Percentiles rank a stretch among this genome's conserved stretches.
Conservation (phyloP, 441 rosid genomes). For the Sinapis alba region DNA sequence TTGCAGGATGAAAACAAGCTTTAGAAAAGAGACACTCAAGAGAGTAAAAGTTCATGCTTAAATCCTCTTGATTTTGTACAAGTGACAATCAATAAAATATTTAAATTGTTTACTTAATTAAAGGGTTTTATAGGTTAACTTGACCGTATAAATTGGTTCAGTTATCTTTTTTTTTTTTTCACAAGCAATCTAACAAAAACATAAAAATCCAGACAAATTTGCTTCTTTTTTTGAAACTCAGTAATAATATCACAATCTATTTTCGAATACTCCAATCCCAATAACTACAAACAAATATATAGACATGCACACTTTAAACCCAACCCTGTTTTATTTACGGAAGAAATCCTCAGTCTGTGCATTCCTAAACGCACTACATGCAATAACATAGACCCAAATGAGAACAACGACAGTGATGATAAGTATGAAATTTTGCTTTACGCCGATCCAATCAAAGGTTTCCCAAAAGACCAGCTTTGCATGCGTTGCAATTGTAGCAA, state of each 20-base stretch:
- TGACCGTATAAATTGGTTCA: background rate
- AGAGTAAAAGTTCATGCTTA: background rate
- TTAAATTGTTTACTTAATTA: background rate
- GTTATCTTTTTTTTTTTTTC: background rate
- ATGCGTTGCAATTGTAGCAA: conserved; percentile 64
- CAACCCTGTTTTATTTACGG: conserved; percentile 67
- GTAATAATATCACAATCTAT: conserved; percentile 1
- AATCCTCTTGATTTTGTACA: background rate
- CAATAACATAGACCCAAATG: conserved; percentile 81
- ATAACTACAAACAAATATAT: conserved; percentile 25
- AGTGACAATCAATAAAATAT: background rate
- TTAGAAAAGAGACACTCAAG: background rate
- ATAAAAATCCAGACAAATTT: background rate
- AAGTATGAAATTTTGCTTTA: conserved; percentile 71
- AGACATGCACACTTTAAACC: conserved; percentile 34
- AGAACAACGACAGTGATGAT: conserved; percentile 75
- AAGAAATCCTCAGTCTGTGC: conserved; percentile 87
- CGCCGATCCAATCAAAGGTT: conserved; percentile 71
- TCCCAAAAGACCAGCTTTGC: conserved; percentile 68
- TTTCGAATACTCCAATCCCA: background rate
- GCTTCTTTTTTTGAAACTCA: background rate
- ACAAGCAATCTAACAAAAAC: conserved; percentile 1
- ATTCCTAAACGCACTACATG: conserved; percentile 86
- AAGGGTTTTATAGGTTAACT: background rate
- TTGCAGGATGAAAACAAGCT: background rate